Percentiles rank a stretch among this genome's conserved stretches.
Conservation (phyloP, 2,329 filamentous ascomycete genomes). For the Fusarium clavum region DNA sequence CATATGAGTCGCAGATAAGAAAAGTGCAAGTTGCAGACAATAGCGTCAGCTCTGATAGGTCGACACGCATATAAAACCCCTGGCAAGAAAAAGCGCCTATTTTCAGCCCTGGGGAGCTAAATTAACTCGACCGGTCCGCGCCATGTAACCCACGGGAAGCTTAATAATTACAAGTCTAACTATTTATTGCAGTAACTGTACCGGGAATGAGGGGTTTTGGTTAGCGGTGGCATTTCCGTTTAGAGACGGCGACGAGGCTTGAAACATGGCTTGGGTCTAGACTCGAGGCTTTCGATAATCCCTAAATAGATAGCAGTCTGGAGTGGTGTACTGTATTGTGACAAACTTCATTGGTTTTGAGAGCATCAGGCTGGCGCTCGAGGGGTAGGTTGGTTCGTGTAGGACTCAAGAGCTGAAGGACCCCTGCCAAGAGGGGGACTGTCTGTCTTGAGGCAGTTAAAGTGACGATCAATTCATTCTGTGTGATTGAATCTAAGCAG, state of each 20-base stretch:
- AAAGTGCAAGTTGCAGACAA: slow-evolving; percentile 1
- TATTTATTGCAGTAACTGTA: too few relatives aligned
- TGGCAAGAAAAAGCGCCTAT: slow-evolving; percentile 7
- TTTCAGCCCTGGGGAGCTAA: slow-evolving; percentile 37
- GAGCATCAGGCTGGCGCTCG: not conserved
- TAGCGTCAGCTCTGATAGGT: slow-evolving; percentile 4
- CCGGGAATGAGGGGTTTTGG: slow-evolving; percentile 5
- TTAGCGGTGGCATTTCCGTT: slow-evolving; percentile 19
- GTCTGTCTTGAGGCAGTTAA: slow-evolving; percentile 16
- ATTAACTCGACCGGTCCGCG: slow-evolving; percentile 17
- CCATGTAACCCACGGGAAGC: slow-evolving; percentile 29
- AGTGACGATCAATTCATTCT: not conserved
- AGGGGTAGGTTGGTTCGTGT: not conserved
- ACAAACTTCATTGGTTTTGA: slow-evolving; percentile 16
- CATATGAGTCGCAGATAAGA: slow-evolving; percentile 8
- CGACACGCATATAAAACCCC: slow-evolving; percentile 12
- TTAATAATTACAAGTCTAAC: slow-evolving; percentile 13
- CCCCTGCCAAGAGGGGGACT: not conserved
- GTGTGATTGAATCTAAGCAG: not conserved
- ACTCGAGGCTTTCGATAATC: slow-evolving; percentile 9
- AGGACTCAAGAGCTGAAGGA: not conserved
- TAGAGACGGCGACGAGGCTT: slow-evolving; percentile 22
- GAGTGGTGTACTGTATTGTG: not conserved
- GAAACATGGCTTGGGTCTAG: slow-evolving; percentile 43
- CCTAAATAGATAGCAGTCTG: slow-evolving; percentile 4